Conservation (phyloP, 495 filamentous ascomycete genomes). For the Aspergillus wentii region DNA sequence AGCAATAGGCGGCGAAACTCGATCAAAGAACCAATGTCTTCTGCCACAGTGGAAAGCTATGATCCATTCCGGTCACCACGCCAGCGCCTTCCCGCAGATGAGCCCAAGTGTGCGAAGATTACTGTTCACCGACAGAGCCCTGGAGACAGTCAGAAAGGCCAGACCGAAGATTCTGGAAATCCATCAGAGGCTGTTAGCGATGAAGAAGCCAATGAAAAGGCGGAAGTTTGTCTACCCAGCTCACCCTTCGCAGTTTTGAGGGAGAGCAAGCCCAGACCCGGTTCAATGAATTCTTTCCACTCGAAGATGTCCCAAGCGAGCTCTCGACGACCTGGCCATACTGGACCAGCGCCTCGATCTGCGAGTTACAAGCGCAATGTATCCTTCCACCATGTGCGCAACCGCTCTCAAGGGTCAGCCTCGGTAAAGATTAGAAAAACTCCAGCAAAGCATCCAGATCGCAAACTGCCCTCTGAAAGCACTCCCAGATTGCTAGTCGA, state of each 20-base stretch:
- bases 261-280: slow-evolving; percentile 30
- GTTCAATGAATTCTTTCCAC: slow-evolving; percentile 36
- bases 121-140: slow-evolving; percentile 54
- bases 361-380: slow-evolving; percentile 69
- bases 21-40: slow-evolving; percentile 41
- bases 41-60: slow-evolving; percentile 56
- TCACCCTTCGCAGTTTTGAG: slow-evolving; percentile 31
- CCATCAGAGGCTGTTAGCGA: slow-evolving; percentile 20
- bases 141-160: slow-evolving; percentile 3
- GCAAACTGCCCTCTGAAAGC: slow-evolving; percentile 20
- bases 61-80: slow-evolving; percentile 78
- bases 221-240: slow-evolving; percentile 12
- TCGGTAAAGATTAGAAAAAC: slow-evolving; percentile 18
- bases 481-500: slow-evolving; percentile 24
- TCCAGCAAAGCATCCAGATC: slow-evolving; percentile 7
- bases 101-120: slow-evolving; percentile 54
- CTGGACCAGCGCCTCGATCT: slow-evolving; percentile 44
- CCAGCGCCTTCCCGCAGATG: slow-evolving; percentile 25
- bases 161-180: slow-evolving; percentile 10
- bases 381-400: slow-evolving; percentile 64
- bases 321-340: slow-evolving; percentile 56
- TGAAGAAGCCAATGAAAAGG: slow-evolving; percentile 13
- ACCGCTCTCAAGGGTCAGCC: slow-evolving; percentile 36
- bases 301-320: slow-evolving; percentile 39
- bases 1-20: slow-evolving; percentile 38